phyloP scores from a whole-genome alignment of 2,329 filamentous ascomycete species.

The Colletotrichum sublineola region DNA sequence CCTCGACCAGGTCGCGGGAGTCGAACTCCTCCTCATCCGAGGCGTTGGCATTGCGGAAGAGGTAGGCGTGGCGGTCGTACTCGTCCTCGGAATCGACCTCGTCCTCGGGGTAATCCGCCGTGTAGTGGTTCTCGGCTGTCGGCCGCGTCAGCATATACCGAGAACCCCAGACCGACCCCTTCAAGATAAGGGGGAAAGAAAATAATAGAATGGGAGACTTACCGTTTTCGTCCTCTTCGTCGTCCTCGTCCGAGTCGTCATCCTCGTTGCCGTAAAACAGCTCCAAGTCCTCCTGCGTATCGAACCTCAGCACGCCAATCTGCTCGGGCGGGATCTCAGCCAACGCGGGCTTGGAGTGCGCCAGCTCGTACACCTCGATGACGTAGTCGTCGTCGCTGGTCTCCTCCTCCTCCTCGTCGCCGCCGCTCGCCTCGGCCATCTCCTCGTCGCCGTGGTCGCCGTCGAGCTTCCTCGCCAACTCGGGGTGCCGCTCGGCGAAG shows the following conservation, averaged over 20 bases:
- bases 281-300: conserved; percentile 69
- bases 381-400: conserved; percentile 69
- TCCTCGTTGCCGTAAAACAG: conserved; percentile 72
- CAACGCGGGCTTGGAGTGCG: conserved; percentile 65
- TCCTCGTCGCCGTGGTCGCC: conserved; percentile 49
- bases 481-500: conserved; percentile 69
- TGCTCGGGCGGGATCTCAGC: conserved; percentile 62
- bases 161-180: background rate
- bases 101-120: conserved; percentile 84
- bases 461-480: conserved; percentile 47
- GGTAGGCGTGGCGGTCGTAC: conserved; percentile 66
- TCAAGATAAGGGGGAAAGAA: background rate
- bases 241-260: conserved; percentile 74
- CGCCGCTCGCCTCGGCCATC: conserved; percentile 57
- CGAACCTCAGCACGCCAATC: conserved; percentile 69
- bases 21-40: conserved; percentile 70
- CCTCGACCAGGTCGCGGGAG: conserved; percentile 53
- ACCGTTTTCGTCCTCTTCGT: conserved; percentile 77
- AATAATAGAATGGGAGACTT: conserved; percentile 43
- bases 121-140: conserved; percentile 82
- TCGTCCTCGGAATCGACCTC: conserved; percentile 77
- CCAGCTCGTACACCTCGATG: conserved; percentile 74
- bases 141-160: background rate
- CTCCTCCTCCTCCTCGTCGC: conserved; percentile 54
- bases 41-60: conserved; percentile 65